phyloP scores from a whole-genome alignment of 352 stramenopile genomes.

The Phytopythium delawarense region DNA sequence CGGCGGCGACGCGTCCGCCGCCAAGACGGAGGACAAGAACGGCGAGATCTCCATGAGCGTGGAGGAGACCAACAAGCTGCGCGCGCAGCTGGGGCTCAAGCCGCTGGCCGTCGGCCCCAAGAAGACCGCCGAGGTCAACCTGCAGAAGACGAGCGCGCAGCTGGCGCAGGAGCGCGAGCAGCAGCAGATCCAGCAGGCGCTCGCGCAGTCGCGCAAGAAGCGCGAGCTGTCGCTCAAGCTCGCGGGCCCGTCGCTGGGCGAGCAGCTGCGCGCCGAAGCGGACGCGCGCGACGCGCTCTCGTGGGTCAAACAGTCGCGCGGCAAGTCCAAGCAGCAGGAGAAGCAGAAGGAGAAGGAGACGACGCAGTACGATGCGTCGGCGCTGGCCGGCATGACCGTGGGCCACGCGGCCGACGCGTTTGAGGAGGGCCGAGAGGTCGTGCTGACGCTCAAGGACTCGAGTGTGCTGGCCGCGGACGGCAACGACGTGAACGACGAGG shows the following conservation, averaged over 20 bases:
- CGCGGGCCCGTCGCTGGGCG: slow-evolving; percentile 63
- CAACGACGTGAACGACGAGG: slow-evolving; percentile 74
- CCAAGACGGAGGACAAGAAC: slow-evolving; percentile 50
- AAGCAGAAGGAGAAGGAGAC: neutral
- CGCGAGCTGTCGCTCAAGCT: slow-evolving; percentile 75
- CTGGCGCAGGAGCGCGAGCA: slow-evolving; percentile 46
- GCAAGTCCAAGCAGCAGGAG: slow-evolving; percentile 6
- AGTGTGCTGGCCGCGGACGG: slow-evolving; percentile 79
- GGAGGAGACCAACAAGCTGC: slow-evolving; percentile 80
- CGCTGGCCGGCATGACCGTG: slow-evolving; percentile 89
- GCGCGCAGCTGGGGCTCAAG: slow-evolving; percentile 66
- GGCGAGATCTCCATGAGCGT: slow-evolving; percentile 81
- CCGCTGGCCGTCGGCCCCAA: slow-evolving; percentile 46
- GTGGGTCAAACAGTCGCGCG: slow-evolving; percentile 65
- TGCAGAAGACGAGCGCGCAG: slow-evolving; percentile 61
- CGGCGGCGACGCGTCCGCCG: neutral
- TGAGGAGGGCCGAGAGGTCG: slow-evolving; percentile 87
- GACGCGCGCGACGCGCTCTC: slow-evolving; percentile 34
- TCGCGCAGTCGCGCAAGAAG: slow-evolving; percentile 60
- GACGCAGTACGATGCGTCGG: slow-evolving; percentile 52
- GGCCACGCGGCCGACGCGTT: slow-evolving; percentile 86
- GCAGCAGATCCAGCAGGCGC: slow-evolving; percentile 42
- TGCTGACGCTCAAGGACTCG: slow-evolving; percentile 94
- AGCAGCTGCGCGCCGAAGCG: slow-evolving; percentile 47
- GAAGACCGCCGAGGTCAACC: slow-evolving; percentile 48